A percentile compares a stretch with the other conserved stretches of the same genome.
These are phyloP conservation scores for Boletus rufocinnamomeus DNA, from an alignment of 768 basidiomycete genomes.

Conservation along the genomic window DNA sequence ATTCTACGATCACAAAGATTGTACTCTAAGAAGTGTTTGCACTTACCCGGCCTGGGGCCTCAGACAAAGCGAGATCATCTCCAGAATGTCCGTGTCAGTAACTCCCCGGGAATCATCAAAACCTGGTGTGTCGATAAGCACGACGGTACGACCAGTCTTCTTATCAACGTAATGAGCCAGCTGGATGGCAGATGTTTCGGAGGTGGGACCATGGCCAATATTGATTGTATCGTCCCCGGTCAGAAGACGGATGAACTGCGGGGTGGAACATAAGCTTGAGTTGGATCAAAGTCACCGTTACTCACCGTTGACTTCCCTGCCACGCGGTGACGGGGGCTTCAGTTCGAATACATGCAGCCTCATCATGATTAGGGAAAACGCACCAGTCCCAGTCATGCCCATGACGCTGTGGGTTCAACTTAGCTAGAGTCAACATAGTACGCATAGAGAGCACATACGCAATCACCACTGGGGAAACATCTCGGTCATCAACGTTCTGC, in stretches of 20 bases:
- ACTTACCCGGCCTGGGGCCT: neutral
- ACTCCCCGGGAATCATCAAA: neutral
- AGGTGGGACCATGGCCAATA: neutral
- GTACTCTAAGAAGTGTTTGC: neutral
- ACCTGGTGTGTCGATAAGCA: neutral
- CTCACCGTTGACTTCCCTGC: neutral
- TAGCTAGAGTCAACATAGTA: neutral
- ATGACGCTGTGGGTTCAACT: neutral
- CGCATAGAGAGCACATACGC: neutral
- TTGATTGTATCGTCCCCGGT: neutral
- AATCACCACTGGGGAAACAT: neutral
- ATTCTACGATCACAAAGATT: neutral
- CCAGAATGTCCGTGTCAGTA: neutral
- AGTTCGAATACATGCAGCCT: neutral
- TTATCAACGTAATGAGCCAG: neutral
- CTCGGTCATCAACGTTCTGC: neutral
- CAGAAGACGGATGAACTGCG: neutral
- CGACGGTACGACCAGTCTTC: neutral
- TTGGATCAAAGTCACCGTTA: neutral
- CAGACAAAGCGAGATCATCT: neutral
- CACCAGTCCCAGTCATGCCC: neutral
- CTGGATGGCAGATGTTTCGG: neutral
- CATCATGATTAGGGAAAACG: neutral
- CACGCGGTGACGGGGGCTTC: neutral
- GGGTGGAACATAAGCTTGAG: neutral